These are phyloP conservation scores for Bipolaris cookei DNA, from an alignment of 2,329 filamentous ascomycete species.

Conservation along the genomic window DNA sequence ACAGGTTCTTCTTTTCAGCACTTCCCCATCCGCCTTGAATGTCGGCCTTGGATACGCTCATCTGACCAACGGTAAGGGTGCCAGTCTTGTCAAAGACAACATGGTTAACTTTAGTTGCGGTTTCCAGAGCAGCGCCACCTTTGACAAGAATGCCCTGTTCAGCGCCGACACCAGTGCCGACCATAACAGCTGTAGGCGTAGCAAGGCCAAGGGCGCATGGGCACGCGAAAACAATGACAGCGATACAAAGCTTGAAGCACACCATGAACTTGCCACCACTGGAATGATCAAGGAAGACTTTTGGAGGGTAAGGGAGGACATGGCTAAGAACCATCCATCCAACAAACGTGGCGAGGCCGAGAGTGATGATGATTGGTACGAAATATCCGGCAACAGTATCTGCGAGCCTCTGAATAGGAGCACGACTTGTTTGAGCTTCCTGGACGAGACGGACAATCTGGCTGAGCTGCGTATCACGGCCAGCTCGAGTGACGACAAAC, in stretches of 20 bases:
- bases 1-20: conserved; percentile 73
- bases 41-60: conserved; percentile 81
- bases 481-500: conserved; percentile 89
- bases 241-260: conserved; percentile 95
- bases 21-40: conserved; percentile 73
- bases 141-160: conserved; percentile 98
- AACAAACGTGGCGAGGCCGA: conserved; percentile 84
- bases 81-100: conserved; percentile 96
- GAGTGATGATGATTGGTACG: conserved; percentile 83
- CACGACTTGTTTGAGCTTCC: conserved; percentile 91
- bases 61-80: conserved; percentile 91
- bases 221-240: conserved; percentile 97
- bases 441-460: conserved; percentile 99
- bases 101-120: conserved; percentile 85
- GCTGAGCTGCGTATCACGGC: conserved; percentile 93
- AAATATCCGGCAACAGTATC: conserved; percentile 94
- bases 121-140: conserved; percentile 89
- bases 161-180: conserved; percentile 94
- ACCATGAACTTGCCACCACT: conserved; percentile 95
- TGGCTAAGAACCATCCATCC: conserved; percentile 96
- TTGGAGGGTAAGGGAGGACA: conserved; percentile 79
- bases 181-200: conserved; percentile 97
- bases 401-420: conserved; percentile 91
- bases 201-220: conserved; percentile 95
- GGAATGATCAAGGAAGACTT: conserved; percentile 79